Percentiles rank a stretch among this genome's conserved stretches.
phyloP scores from a whole-genome alignment of 441 rosid species.

The Populus hybrid region DNA sequence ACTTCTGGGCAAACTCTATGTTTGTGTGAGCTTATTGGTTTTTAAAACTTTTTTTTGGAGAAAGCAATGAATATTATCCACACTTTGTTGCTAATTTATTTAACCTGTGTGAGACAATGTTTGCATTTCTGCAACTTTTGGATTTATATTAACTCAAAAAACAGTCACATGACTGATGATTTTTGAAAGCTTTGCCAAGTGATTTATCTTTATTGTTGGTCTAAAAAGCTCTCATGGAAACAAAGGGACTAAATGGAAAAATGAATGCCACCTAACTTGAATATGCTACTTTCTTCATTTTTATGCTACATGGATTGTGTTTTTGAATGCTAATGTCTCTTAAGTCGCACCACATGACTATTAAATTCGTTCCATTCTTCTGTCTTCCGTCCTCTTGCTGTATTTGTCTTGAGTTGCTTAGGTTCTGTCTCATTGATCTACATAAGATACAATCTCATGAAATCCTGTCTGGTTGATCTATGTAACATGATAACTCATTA shows the following conservation, averaged over 20 bases:
- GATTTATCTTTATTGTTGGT: neutral
- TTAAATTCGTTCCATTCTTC: neutral
- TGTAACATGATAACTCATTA: constrained; percentile 1
- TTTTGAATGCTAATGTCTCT: neutral
- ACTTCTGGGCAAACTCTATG: neutral
- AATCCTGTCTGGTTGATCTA: neutral
- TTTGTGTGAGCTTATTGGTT: neutral
- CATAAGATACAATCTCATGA: neutral
- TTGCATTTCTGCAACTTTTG: no score
- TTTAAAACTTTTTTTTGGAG: neutral
- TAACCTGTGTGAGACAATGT: neutral
- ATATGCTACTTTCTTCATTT: neutral
- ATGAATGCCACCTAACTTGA: neutral
- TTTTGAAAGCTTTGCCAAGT: neutral
- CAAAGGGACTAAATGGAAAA: neutral
- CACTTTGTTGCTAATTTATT: neutral
- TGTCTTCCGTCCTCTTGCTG: neutral
- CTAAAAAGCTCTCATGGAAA: neutral
- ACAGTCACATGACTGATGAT: neutral
- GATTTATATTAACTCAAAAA: neutral
- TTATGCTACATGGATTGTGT: neutral
- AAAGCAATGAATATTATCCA: neutral
- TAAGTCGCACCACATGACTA: neutral
- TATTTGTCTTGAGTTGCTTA: constrained; percentile 9
- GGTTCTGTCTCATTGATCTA: neutral